Conservation (phyloP, 495 filamentous ascomycete species). For the Penicillium egyptiacum region DNA sequence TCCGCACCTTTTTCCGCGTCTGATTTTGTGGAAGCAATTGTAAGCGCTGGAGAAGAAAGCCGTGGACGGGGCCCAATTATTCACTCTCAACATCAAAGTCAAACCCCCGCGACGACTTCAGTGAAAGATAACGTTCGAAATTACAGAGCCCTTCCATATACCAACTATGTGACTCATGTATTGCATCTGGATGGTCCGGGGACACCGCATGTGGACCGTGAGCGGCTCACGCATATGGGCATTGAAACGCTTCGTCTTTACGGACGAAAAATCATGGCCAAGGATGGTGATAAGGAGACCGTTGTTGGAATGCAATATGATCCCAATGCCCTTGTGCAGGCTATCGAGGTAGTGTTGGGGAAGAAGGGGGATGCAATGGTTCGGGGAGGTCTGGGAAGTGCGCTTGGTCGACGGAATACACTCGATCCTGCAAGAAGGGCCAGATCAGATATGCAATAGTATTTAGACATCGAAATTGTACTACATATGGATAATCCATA, state of each 20-base stretch:
- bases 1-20: slow-evolving; percentile 60
- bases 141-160: slow-evolving; percentile 32
- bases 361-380: slow-evolving; percentile 58
- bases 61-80: slow-evolving; percentile 31
- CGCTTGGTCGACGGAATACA: slow-evolving; percentile 68
- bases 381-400: slow-evolving; percentile 42
- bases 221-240: slow-evolving; percentile 61
- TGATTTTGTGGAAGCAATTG: slow-evolving; percentile 80
- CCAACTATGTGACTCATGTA: slow-evolving; percentile 79
- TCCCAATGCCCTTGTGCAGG: slow-evolving; percentile 68
- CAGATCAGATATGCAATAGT: slow-evolving; percentile 4
- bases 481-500: neutral
- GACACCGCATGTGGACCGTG: slow-evolving; percentile 68
- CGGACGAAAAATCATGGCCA: slow-evolving; percentile 58
- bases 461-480: neutral
- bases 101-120: slow-evolving; percentile 2
- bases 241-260: slow-evolving; percentile 76
- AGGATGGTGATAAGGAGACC: slow-evolving; percentile 27
- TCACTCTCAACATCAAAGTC: slow-evolving; percentile 3
- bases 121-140: slow-evolving; percentile 18
- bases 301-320: slow-evolving; percentile 69
- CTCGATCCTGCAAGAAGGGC: slow-evolving; percentile 39
- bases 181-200: slow-evolving; percentile 74
- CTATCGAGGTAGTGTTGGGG: slow-evolving; percentile 75
- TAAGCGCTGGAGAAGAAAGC: slow-evolving; percentile 56